phyloP scores from a whole-genome alignment of 148 eudicot species.

The Chenopodium suecicum region DNA sequence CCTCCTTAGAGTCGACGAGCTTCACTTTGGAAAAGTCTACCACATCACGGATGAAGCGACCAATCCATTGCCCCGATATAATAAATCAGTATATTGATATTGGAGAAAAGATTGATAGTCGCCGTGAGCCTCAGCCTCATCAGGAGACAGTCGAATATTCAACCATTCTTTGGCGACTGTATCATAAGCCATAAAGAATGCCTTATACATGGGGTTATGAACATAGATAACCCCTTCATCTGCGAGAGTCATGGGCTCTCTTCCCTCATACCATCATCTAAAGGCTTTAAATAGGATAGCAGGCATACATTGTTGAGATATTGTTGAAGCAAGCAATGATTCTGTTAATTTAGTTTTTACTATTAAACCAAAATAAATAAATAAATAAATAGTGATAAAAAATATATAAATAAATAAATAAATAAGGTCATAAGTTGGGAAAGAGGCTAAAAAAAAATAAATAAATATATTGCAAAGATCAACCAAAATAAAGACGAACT shows the following conservation, averaged over 20 bases:
- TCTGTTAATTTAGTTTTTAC: no score
- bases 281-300: not conserved
- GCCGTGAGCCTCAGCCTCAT: not conserved
- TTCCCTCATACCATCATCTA: not conserved
- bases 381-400: no score
- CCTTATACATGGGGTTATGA: not conserved
- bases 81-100: not conserved
- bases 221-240: slow-evolving; percentile 4
- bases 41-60: not conserved
- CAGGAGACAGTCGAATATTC: not conserved
- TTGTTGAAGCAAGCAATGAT: no score
- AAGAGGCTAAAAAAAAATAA: no score
- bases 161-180: not conserved
- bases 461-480: no score
- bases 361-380: no score
- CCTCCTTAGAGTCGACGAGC: not conserved
- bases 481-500: no score
- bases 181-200: slow-evolving; percentile 11
- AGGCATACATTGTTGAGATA: no score
- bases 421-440: no score
- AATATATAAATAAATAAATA: no score
- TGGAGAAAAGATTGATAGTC: not conserved
- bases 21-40: not conserved
- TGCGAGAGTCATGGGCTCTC: not conserved
- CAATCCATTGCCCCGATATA: slow-evolving; percentile 10